phyloP scores from a whole-genome alignment of 345 rosid genomes.

The Garcia nutans region DNA sequence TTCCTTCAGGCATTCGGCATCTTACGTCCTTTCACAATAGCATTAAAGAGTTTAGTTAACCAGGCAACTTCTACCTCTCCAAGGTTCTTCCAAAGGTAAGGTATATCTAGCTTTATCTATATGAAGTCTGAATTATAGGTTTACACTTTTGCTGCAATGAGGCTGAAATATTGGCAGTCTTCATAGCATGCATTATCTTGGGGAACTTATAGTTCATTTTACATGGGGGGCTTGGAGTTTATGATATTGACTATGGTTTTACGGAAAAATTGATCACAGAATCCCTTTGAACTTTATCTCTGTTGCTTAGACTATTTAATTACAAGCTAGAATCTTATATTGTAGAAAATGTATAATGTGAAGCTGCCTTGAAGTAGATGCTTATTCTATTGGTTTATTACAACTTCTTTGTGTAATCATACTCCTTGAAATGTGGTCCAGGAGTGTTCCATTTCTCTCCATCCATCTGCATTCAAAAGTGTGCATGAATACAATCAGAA shows the following conservation, averaged over 20 bases:
- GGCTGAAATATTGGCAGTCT: neutral
- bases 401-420: neutral
- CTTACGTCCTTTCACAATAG: too few species aligned
- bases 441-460: constrained; percentile 45
- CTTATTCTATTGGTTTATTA: neutral
- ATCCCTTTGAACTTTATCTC: neutral
- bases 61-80: too few species aligned
- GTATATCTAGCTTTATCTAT: constrained; percentile 26
- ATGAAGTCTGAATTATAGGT: neutral
- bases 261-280: neutral
- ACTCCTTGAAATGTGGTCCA: constrained; percentile 14
- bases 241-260: neutral
- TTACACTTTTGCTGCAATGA: neutral
- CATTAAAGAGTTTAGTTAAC: too few species aligned
- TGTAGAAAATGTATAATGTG: neutral
- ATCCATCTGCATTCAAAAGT: constrained; percentile 31
- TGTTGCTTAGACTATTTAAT: neutral
- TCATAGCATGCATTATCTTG: neutral
- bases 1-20: too few species aligned
- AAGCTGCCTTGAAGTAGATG: neutral
- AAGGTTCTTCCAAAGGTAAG: constrained; percentile 68
- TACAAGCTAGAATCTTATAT: neutral
- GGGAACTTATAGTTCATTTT: neutral
- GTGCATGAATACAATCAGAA: constrained; percentile 34
- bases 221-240: neutral